Evolutionary conservation across 2,329 filamentous ascomycete genomes (phyloP), one percentile per base, ranked within the genome.

Genomic region (Calonectria henricotiae): DNA sequence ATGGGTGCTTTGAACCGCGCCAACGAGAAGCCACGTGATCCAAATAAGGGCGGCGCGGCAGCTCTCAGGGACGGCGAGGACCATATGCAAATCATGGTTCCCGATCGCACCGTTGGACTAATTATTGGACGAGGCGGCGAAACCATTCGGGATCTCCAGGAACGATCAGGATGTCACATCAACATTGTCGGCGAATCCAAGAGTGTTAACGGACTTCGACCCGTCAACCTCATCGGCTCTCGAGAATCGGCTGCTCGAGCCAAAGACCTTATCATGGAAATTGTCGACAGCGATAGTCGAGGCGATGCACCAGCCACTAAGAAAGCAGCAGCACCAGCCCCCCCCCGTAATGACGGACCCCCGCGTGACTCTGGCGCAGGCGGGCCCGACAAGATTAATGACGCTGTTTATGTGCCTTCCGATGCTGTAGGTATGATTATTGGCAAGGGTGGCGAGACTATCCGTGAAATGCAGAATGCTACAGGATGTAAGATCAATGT

Each of bases 381-480:
- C 69, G 85, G 85, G 23, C 84, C 81, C 27, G 92, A 93, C 75
- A 96, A 95, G 85, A 88, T 93, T 77, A 95, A 92, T 78, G 94
- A 98, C 78, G 91, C 90, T 46, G 94, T 98, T 72, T 91, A 90
- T 75, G 94, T 98, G 11, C 95, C 95, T 13, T 96, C 94, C 25
- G 95, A 98, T 80, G 93, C 95, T 6, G 95, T 98, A 65, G 95
- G 95, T 71, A 98, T 98, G 95, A 97, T 98, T 74, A 98, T 98
- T 71, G 95, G 95, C 74, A 97, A 97, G 86, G 93, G 94, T 67
- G 95, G 95, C 74, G 95, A 98, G 84, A 97, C 95, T 0, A 98
- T 98, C 80, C 94, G 95, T 74, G 94, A 97, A 76, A 97, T 98
- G 92, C 95, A 98, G 82, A 92, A 91, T 79, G 89, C 86, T 37